Conservation (phyloP, 2,329 filamentous ascomycete species). For the Nannizziopsis arthrosporioides region DNA sequence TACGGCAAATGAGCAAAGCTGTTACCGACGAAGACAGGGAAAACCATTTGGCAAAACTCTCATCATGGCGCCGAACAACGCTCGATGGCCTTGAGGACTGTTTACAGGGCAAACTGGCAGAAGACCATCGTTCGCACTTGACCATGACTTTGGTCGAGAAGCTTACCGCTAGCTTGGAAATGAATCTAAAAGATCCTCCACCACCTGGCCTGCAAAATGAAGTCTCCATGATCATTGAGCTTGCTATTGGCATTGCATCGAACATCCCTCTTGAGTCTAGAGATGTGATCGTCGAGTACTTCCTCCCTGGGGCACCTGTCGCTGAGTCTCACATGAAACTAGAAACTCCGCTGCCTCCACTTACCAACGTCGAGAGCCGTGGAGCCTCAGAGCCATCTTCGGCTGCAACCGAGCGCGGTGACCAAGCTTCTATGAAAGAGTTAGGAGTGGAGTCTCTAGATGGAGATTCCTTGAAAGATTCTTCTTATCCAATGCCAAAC, state of each 20-base stretch:
- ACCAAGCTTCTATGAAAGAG: slow-evolving; percentile 18
- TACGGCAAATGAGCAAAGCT: slow-evolving; percentile 62
- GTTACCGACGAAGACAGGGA: slow-evolving; percentile 79
- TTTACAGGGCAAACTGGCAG: slow-evolving; percentile 54
- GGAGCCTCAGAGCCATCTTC: slow-evolving; percentile 13
- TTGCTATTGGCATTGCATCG: slow-evolving; percentile 72
- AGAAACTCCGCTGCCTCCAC: slow-evolving; percentile 54
- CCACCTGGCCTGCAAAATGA: slow-evolving; percentile 76
- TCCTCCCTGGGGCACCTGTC: slow-evolving; percentile 61
- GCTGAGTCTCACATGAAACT: slow-evolving; percentile 70
- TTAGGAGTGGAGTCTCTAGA: slow-evolving; percentile 15
- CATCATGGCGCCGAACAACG: slow-evolving; percentile 87
- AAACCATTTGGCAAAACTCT: slow-evolving; percentile 71
- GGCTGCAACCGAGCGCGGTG: slow-evolving; percentile 12
- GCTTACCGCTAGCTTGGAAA: slow-evolving; percentile 57
- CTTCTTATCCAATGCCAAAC: slow-evolving; percentile 17
- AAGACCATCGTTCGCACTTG: slow-evolving; percentile 55
- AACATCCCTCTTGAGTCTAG: slow-evolving; percentile 85
- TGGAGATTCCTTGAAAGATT: slow-evolving; percentile 17
- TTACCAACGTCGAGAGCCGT: slow-evolving; percentile 36
- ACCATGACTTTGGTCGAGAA: slow-evolving; percentile 58
- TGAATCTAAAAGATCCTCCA: slow-evolving; percentile 63
- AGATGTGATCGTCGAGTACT: slow-evolving; percentile 80
- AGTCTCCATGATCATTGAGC: slow-evolving; percentile 82
- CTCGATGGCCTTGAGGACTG: slow-evolving; percentile 73